Base-by-base conservation (phyloP, 2,329 filamentous ascomycete species). In the Raffaelea arxii region DNA sequence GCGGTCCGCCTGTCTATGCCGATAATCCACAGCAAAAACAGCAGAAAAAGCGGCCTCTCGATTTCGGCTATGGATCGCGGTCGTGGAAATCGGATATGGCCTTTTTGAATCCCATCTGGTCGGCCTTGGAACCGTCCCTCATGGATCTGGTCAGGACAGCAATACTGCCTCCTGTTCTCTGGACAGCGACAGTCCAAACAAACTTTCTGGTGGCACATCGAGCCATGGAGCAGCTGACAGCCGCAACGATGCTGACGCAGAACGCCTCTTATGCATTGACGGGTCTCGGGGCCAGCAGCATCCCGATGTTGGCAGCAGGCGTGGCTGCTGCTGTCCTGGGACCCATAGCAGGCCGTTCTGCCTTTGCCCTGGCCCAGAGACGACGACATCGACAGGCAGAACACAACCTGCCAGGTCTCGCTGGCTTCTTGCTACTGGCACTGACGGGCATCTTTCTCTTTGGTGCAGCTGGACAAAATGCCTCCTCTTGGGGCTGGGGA, bases 131-230 rank as follows among this genome's bases (percentile, higher is more conserved):
- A 12, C 43, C 36, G 18, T 54, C 56, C 23, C 51, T 61, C 49
- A 44, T 59, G 9, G 54, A 62, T 41, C 57, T 59, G 12, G 41
- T 61, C n/a, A 57, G 59, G 40, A 62, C 60, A 12, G 58, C 56
- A 3, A 43, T 61, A 12, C 61, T 64, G 49, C 62, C 64, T 1
- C 55, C 58, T 25, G 56, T 65, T 14, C 25, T 63, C 7, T 66
- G 62, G 58, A 54, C 54, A 9, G 55, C 62, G 4, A 43, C 60
- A 10, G 48, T 58, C 24, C 62, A 62, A 46, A 56, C 54, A 32
- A 52, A 55, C 25, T 54, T 64, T 47, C 35, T 59, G 25, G 54
- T 58, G 21, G 56, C 52, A 37, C 57, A 56, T 43, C 56, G 58
- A 36, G 58, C 60, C 6, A 52, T 56, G 18, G 49, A 53, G 41